These are phyloP conservation scores for Claviceps sorghi DNA, from an alignment of 2,329 filamentous ascomycete genomes.

Conservation along the genomic window DNA sequence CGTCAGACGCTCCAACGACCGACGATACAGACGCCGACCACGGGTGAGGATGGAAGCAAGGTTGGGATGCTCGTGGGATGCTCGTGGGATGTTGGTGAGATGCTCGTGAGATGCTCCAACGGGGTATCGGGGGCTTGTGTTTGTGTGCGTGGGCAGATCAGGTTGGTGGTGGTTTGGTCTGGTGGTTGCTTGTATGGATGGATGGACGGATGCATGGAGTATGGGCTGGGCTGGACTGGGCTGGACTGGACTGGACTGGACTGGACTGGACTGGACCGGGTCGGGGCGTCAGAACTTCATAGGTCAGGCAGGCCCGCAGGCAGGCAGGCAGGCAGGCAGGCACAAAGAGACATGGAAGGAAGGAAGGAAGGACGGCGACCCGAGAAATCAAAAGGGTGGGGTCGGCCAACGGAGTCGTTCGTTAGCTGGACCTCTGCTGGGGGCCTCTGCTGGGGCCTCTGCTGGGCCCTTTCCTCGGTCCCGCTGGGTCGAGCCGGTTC, in stretches of 20 bases:
- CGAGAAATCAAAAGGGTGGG: neutral
- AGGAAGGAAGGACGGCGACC: neutral
- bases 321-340: neutral
- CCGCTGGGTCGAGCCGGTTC: neutral
- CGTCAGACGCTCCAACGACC: neutral
- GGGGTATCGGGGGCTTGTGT: neutral
- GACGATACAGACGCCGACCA: neutral
- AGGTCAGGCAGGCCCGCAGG: neutral
- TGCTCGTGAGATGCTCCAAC: neutral
- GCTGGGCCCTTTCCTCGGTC: neutral
- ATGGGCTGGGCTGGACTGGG: too few relatives aligned
- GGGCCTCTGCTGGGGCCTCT: neutral
- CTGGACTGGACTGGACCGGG: neutral
- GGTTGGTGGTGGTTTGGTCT: neutral
- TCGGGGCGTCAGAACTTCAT: neutral
- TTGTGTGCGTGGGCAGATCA: neutral
- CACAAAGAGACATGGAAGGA: neutral
- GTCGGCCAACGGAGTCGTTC: constrained; percentile 2
- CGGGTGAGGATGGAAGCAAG: neutral
- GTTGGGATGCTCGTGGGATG: too few relatives aligned
- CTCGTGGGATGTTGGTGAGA: neutral
- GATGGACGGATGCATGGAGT: too few relatives aligned
- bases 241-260: neutral
- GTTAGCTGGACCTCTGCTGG: neutral
- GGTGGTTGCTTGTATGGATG: neutral